Evolutionary conservation across 1,139 yeast species (phyloP), one percentile per base, ranked within the genome.

Genomic region (Fermentozyma sake): DNA sequence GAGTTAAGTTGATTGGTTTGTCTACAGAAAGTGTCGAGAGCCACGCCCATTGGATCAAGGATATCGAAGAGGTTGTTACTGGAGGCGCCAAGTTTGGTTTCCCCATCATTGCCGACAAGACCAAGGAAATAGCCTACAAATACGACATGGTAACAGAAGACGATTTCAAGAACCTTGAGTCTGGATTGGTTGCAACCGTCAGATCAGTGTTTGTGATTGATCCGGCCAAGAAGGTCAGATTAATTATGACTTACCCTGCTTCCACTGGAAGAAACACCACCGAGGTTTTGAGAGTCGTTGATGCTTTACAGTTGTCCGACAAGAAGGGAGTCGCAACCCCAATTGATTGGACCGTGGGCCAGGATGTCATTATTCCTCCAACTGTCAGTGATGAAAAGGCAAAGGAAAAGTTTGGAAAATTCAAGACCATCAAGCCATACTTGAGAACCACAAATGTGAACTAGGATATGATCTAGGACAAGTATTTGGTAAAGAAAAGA

Each of bases 241-340:
- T 83, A 48, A 79, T 74, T 38, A 61, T 83, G 55, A 60, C 87
- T 21, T 84, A 84, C 64, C 95, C 94, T 28, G 87, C 93, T 32
- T 79, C 89, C 18, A 78, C 86, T 26, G 94, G 95, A 46, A 74
- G 95, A 64, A 83, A 83, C 73, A 79, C 93, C 26, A 91, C 93
- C 37, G 95, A 83, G 61, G 83, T 83, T 20, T 70, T 83, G 50
- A 72, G 95, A 57, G 86, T 79, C 27, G 66, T 83, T 39, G 94
- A 84, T 58, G 79, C 91, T 27, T 70, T 84, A 46, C 93, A 83
- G 63, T 66, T 74, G 32, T 79, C 83, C 46, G 93, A 83, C 58
- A 69, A 68, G 53, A 54, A 78, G 62, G 72, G 81, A 46, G 61
- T 83, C 43, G 80, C 87, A 38, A 83, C 93, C 30, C 94, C 95